These are phyloP conservation scores for Euphorbia schlechtendalii DNA, from an alignment of 441 rosid species.

Conservation along the genomic window DNA sequence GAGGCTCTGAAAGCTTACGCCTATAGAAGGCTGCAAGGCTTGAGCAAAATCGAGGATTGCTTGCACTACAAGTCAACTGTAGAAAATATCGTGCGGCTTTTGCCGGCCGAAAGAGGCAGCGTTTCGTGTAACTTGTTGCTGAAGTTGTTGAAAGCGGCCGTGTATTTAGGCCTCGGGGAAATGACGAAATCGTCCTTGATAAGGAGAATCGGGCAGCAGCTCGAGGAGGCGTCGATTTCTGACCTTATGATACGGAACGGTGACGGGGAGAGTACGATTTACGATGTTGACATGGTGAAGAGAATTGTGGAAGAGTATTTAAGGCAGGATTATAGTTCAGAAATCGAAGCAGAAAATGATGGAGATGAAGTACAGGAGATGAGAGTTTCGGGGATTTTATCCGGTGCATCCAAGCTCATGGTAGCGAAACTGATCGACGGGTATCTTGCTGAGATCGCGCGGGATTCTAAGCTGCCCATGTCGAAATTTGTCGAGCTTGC, in stretches of 20 bases:
- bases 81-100: conserved; percentile 49
- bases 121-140: conserved; percentile 70
- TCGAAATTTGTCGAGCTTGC: conserved; percentile 64
- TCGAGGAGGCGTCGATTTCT: conserved; percentile 62
- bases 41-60: conserved; percentile 46
- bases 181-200: conserved; percentile 40
- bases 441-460: conserved; percentile 73
- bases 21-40: conserved; percentile 58
- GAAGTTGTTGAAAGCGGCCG: conserved; percentile 65
- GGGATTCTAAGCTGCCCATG: conserved; percentile 54
- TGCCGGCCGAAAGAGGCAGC: conserved; percentile 61
- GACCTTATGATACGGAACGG: conserved; percentile 53
- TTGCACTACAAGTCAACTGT: conserved; percentile 36
- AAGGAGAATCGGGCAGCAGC: conserved; percentile 57
- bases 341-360: conserved; percentile 34
- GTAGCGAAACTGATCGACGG: conserved; percentile 66
- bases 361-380: conserved; percentile 32
- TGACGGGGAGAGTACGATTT: conserved; percentile 44
- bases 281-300: conserved; percentile 52
- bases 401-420: conserved; percentile 77
- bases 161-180: conserved; percentile 43
- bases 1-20: conserved; percentile 80
- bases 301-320: conserved; percentile 53
- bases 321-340: conserved; percentile 42
- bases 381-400: conserved; percentile 43